These are phyloP conservation scores for Collybia nuda DNA, from an alignment of 768 basidiomycete species.

Conservation along the genomic window DNA sequence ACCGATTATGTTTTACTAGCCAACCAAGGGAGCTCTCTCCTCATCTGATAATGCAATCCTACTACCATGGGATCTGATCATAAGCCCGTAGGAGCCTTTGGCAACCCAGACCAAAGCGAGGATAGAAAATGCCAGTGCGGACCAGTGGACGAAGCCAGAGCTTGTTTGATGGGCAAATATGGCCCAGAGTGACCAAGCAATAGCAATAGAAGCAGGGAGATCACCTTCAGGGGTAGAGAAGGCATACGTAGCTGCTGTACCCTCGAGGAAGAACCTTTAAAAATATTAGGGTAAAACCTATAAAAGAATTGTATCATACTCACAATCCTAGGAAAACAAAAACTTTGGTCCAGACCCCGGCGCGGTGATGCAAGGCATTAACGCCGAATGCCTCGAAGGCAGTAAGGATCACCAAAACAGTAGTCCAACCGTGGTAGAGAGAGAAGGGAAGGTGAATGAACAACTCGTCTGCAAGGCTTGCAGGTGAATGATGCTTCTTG, in stretches of 20 bases:
- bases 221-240: conserved; percentile 91
- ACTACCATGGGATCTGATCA: conserved; percentile 44
- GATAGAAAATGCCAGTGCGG: conserved; percentile 81
- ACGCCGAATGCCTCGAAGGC: conserved; percentile 90
- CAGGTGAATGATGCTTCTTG: conserved; percentile 78
- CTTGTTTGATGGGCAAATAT: conserved; percentile 78
- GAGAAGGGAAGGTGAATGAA: conserved; percentile 97
- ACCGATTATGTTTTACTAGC: conserved; percentile 13
- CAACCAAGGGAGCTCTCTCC: conserved; percentile 84
- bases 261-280: conserved; percentile 84
- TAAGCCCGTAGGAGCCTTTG: conserved; percentile 68
- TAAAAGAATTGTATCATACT: conserved; percentile 23
- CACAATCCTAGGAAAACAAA: conserved; percentile 92
- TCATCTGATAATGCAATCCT: conserved; percentile 74
- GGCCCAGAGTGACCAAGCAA: conserved; percentile 91
- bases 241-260: conserved; percentile 90
- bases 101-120: conserved; percentile 82
- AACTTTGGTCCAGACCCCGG: conserved; percentile 91
- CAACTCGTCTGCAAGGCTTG: conserved; percentile 71
- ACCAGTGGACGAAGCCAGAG: conserved; percentile 87
- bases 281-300: conserved; percentile 1
- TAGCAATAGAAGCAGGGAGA: conserved; percentile 87
- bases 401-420: conserved; percentile 77
- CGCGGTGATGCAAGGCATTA: conserved; percentile 57
- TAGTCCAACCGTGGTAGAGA: conserved; percentile 92